Evolutionary conservation across 768 basidiomycete genomes (phyloP).

Genomic region (Leccinellum luteum): DNA sequence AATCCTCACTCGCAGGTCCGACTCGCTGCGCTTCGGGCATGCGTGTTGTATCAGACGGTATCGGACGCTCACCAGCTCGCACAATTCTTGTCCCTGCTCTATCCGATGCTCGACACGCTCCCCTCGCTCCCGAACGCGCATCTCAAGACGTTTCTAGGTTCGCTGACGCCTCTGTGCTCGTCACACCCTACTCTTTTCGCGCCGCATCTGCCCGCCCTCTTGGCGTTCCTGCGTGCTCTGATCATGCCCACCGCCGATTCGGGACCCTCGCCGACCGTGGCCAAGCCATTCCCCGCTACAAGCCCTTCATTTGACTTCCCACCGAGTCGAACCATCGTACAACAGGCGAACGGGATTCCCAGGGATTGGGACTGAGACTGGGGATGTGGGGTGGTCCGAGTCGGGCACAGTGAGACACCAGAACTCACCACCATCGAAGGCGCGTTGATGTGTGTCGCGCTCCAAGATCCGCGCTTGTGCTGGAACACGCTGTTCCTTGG

Average conservation of each 20-base stretch:
- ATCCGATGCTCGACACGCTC: conserved; percentile 74
- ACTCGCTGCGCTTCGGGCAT: conserved; percentile 67
- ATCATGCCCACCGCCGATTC: conserved; percentile 63
- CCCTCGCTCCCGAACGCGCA: conserved; percentile 52
- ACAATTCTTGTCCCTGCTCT: conserved; percentile 58
- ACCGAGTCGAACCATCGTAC: conserved; percentile 25
- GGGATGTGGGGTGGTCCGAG: too few relatives aligned
- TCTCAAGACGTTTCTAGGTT: conserved; percentile 62
- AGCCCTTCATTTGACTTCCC: conserved; percentile 41
- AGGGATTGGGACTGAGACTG: too few relatives aligned
- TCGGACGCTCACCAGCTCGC: conserved; percentile 60
- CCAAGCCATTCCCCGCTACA: conserved; percentile 40
- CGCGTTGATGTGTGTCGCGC: too few relatives aligned
- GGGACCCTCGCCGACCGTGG: conserved; percentile 51
- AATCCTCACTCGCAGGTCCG: conserved; percentile 49
- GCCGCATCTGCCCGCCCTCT: conserved; percentile 64
- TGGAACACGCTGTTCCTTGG: too few relatives aligned
- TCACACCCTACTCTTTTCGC: conserved; percentile 70
- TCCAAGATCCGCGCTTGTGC: too few relatives aligned
- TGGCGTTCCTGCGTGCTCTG: conserved; percentile 67
- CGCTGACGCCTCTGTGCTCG: conserved; percentile 67
- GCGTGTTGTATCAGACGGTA: conserved; percentile 64
- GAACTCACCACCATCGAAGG: too few relatives aligned
- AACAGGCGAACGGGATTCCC: too few relatives aligned
- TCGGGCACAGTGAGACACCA: too few relatives aligned